Conservation (phyloP, 148 eudicot species). For the Heliamphora exappendiculata region DNA sequence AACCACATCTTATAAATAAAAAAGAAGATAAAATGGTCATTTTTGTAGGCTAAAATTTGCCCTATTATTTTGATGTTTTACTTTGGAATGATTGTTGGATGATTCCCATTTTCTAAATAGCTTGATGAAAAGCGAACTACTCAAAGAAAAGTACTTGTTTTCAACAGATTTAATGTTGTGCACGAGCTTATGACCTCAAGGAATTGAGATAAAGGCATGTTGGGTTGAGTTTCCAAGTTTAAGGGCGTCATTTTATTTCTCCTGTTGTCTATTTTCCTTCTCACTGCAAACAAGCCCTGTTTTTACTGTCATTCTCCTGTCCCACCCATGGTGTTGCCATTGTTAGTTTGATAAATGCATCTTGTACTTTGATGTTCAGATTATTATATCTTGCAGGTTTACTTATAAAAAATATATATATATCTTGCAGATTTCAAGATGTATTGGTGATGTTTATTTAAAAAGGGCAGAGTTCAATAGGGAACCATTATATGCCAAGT, state of each 20-base stretch:
- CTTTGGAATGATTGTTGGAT: too few species aligned
- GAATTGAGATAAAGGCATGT: neutral
- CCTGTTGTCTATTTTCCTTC: neutral
- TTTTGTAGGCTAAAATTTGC: too few species aligned
- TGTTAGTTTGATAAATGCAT: neutral
- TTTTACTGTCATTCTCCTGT: neutral
- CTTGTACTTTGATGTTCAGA: neutral
- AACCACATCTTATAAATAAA: too few species aligned
- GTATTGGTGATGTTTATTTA: constrained; percentile 73
- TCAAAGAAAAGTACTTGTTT: too few species aligned
- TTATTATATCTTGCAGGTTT: constrained; percentile 38
- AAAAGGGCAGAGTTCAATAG: constrained; percentile 69
- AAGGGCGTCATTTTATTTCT: neutral
- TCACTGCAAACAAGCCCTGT: neutral
- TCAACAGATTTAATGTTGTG: too few species aligned
- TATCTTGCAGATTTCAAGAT: constrained; percentile 58
- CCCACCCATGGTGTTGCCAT: neutral
- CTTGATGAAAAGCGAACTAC: too few species aligned
- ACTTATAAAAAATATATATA: too few species aligned
- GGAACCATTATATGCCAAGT: constrained; percentile 68
- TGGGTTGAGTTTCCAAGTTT: neutral
- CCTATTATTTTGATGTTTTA: too few species aligned
- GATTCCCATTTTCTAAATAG: too few species aligned
- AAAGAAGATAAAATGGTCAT: too few species aligned
- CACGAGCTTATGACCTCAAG: neutral